These are phyloP conservation scores for Clavariopsis aquatica DNA, from an alignment of 495 filamentous ascomycete genomes.

Conservation along the genomic window DNA sequence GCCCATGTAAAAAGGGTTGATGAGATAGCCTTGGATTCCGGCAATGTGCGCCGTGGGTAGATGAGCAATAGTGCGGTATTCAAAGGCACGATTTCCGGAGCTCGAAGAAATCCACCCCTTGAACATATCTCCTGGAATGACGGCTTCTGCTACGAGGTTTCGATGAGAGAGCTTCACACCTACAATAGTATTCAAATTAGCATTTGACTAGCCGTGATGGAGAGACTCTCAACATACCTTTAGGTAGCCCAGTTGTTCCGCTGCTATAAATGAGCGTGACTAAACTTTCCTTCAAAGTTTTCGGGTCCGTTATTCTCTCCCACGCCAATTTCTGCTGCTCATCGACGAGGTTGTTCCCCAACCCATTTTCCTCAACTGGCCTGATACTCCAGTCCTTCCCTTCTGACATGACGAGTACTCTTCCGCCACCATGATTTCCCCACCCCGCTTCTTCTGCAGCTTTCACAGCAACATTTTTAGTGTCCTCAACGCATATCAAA, in stretches of 20 bases:
- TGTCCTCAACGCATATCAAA: constrained; percentile 24
- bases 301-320: constrained; percentile 48
- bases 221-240: constrained; percentile 30
- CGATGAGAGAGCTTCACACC: constrained; percentile 42
- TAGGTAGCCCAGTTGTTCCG: constrained; percentile 44
- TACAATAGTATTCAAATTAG: constrained; percentile 7
- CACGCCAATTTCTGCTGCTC: constrained; percentile 41
- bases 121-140: constrained; percentile 39
- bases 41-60: constrained; percentile 52
- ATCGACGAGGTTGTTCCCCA: constrained; percentile 25
- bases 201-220: too few species aligned
- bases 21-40: constrained; percentile 51
- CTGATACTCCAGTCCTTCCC: constrained; percentile 26
- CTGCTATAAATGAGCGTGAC: constrained; percentile 38
- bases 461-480: constrained; percentile 32
- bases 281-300: constrained; percentile 40
- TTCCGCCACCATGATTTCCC: constrained; percentile 27
- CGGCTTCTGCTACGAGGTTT: constrained; percentile 41
- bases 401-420: constrained; percentile 32
- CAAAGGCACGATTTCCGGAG: constrained; percentile 29
- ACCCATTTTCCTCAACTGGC: constrained; percentile 4
- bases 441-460: constrained; percentile 36
- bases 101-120: constrained; percentile 27
- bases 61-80: constrained; percentile 51
- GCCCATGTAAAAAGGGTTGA: constrained; percentile 43